phyloP scores from a whole-genome alignment of 306 rosid species.

The Vigna radiata region DNA sequence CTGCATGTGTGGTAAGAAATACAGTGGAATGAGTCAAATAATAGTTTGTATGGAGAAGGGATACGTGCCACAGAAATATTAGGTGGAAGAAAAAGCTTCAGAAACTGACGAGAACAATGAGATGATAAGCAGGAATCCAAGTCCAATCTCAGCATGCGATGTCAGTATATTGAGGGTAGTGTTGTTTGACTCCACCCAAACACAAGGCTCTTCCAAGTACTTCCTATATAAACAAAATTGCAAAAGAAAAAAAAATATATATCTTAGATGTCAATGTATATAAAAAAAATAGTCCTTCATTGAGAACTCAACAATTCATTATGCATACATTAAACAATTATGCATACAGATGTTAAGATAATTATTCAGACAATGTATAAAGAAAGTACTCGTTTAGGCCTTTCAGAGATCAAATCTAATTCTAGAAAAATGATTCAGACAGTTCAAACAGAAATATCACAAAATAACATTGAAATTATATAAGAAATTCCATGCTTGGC shows the following conservation, averaged over 20 bases:
- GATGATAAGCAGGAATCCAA: slow-evolving; percentile 82
- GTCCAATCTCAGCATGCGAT: slow-evolving; percentile 93
- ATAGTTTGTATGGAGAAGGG: slow-evolving; percentile 15
- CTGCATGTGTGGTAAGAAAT: slow-evolving; percentile 52
- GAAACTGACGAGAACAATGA: slow-evolving; percentile 88
- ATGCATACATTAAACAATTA: background rate
- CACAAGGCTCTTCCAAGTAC: slow-evolving; percentile 90
- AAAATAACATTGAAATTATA: slow-evolving; percentile 10
- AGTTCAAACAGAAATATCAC: slow-evolving; percentile 18
- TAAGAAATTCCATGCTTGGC: slow-evolving; percentile 9
- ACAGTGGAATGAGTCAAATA: slow-evolving; percentile 26
- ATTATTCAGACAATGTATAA: slow-evolving; percentile 1
- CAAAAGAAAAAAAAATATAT: background rate
- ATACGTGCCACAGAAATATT: background rate
- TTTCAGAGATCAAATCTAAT: slow-evolving; percentile 22
- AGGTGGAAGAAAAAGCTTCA: background rate
- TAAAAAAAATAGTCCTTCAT: background rate
- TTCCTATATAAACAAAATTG: slow-evolving; percentile 59
- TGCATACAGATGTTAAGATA: background rate
- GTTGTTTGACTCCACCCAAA: slow-evolving; percentile 94
- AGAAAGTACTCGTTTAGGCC: background rate
- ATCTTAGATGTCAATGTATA: slow-evolving; percentile 1
- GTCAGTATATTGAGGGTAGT: slow-evolving; percentile 83
- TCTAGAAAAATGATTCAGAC: slow-evolving; percentile 26
- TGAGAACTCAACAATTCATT: background rate